Base-by-base conservation (phyloP, 495 filamentous ascomycete genomes). In the Darksidea phi region DNA sequence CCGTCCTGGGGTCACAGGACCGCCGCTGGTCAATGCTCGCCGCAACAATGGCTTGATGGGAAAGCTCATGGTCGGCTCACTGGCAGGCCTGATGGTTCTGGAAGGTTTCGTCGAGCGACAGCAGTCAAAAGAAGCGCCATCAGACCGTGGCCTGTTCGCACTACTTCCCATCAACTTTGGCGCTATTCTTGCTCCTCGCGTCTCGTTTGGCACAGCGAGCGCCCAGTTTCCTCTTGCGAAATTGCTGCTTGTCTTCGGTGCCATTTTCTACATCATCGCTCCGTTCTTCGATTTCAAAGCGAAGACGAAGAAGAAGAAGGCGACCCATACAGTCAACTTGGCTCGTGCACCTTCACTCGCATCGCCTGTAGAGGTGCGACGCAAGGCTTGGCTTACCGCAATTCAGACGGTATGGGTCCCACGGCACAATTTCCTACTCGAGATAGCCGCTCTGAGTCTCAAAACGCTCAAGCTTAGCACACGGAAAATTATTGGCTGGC, bases 361-460 rank as follows among this genome's bases (percentile, higher is more conserved):
- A 13, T 92, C 91, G 1, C 85, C 93, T 6, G 86, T 93, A 50
- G 88, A 93, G 61, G 89, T 95, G 51, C 86, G 91, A 50, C 83
- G 87, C 59, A 88, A 90, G 69, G 93, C 93, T 26, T 97, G 93
- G 91, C 84, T 96, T 49, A 97, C 93, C 1, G 92, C 93, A 3
- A 86, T 97, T 60, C 93, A 97, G 75, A 90, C 88, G 20, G 90
- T 96, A 13, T 95, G 91, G 79, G 88, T 97, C n/a, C 93, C 93
- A 18, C 84, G 86, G 12, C 90, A 95, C 70, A 85, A 85, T 49
- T 90, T 96, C 68, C 79, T 89, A 64, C 84, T 91, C 17, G 93
- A 96, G 71, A 85, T 89, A 60, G 85, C 87, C 15, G 92, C 92
- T 0, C 79, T 97, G 46, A 78, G 81, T 6, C 79, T 89, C 47